phyloP scores from a whole-genome alignment of 2,329 filamentous ascomycete species.

The Epichloe brachyelytri region DNA sequence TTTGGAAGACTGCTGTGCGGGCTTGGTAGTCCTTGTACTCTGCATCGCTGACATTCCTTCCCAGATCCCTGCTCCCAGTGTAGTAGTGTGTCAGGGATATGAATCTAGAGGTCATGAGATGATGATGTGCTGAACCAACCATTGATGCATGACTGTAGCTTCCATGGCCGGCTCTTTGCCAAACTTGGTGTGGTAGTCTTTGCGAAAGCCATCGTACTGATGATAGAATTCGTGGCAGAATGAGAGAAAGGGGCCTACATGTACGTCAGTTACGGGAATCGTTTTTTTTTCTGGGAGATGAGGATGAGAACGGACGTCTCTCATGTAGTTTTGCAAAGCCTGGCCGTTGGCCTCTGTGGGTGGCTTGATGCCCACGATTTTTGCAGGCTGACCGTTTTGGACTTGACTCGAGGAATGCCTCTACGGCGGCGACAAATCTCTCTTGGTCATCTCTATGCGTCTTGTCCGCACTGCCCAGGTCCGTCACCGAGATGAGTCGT shows the following conservation, averaged over 20 bases:
- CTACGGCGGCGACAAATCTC: conserved; percentile 14
- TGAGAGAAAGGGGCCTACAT: conserved; percentile 16
- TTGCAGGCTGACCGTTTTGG: conserved; percentile 9
- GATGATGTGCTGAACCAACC: conserved; percentile 12
- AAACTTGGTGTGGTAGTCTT: conserved; percentile 13
- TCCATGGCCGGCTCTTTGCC: conserved; percentile 16
- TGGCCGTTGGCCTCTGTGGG: conserved; percentile 11
- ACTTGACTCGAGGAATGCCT: conserved; percentile 11
- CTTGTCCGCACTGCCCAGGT: conserved; percentile 9
- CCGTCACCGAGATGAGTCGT: conserved; percentile 15
- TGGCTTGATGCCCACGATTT: conserved; percentile 11
- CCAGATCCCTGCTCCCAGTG: conserved; percentile 12
- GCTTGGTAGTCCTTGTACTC: conserved; percentile 11
- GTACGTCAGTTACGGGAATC: not conserved
- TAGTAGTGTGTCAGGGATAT: not conserved
- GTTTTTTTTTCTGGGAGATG: not conserved
- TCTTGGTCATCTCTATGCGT: conserved; percentile 6
- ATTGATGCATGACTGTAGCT: conserved; percentile 15
- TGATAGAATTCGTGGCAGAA: conserved; percentile 23
- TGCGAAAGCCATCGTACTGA: conserved; percentile 16
- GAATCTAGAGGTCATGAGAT: not conserved
- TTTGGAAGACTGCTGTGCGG: conserved; percentile 16
- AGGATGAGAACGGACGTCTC: conserved; percentile 12
- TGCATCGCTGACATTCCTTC: conserved; percentile 12
- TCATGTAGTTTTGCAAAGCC: conserved; percentile 16